Conservation (phyloP, 768 basidiomycete genomes). For the Botryobasidium botryosum region DNA sequence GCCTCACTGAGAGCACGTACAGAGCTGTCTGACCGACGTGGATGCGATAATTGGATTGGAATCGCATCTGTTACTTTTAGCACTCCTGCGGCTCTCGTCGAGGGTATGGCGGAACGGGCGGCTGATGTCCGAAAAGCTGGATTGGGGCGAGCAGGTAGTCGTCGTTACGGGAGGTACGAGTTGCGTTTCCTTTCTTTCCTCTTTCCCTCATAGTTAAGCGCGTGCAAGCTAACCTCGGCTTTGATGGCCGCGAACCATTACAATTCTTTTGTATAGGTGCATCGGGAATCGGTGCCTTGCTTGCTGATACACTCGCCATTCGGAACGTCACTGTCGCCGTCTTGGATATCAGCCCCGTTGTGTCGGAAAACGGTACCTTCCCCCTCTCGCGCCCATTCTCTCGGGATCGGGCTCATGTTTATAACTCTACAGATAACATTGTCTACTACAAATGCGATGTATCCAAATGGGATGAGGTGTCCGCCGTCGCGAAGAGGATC, state of each 20-base stretch:
- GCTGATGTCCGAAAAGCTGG: constrained; percentile 39
- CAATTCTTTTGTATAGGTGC: constrained; percentile 34
- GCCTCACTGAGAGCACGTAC: not conserved
- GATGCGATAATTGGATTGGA: not conserved
- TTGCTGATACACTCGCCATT: constrained; percentile 75
- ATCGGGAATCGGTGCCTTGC: constrained; percentile 74
- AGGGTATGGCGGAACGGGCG: constrained; percentile 60
- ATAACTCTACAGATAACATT: constrained; percentile 43
- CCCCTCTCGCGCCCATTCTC: not conserved
- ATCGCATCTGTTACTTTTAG: constrained; percentile 23
- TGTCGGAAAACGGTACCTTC: constrained; percentile 55
- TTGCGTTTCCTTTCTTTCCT: not conserved
- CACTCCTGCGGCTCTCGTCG: constrained; percentile 53
- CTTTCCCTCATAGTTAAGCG: not conserved
- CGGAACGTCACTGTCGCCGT: constrained; percentile 73
- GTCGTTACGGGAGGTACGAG: constrained; percentile 74
- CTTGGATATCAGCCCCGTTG: constrained; percentile 58
- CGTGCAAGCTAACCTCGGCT: not conserved
- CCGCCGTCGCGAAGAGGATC: constrained; percentile 53
- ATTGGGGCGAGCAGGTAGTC: constrained; percentile 84
- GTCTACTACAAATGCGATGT: constrained; percentile 83
- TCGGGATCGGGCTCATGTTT: not conserved
- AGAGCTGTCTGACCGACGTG: constrained; percentile 7
- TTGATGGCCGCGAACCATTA: constrained; percentile 1
- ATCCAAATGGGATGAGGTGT: constrained; percentile 73